Evolutionary conservation across 1,284 basidiomycete species (phyloP), one percentile per base, ranked within the genome.

Genomic region (Microbotryum silenes-acaulis): DNA sequence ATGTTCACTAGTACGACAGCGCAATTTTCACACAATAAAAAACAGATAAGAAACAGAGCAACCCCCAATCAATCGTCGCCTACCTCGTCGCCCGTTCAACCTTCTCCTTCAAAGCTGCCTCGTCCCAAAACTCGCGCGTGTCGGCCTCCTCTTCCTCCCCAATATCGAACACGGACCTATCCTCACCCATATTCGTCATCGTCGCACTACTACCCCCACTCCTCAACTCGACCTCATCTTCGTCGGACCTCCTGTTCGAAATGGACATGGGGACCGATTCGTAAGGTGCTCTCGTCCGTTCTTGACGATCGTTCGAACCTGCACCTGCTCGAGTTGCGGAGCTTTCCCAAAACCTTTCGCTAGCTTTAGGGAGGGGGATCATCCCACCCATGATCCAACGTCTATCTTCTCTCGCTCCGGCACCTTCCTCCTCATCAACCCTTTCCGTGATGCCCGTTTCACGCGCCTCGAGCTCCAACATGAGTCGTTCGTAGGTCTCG

Each of bases 401-500:
- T 42, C 47, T 27, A 16, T n/a, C 23, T 25, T 33, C 20, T 47
- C 45, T 25, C 6, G 10, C 48, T 3, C 18, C 56, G 33, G 55
- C 48, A 14, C 58, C 64, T 4, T 49, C 57, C 45, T 51, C 51
- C 16, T 29, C 57, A 25, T 54, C 47, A 23, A 47, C 47, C 10
- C 29, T 16, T 6, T 21, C 55, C 14, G 14, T 10, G 3, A 47
- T 46, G 25, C 10, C 31, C 45, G 12, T 12, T 42, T 60, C 18
- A n/a, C 49, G n/a, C 42, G 33, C 21, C 44, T 47, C 44, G 12
- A 27, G 18, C n/a, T 23, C 12, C 8, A n/a, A n/a, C 20, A 10
- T 31, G 9, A 37, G n/a, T 5, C 56, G 23, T 31, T 64, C 71
- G 74, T 83, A 85, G 12, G 85, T 77, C 60, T 82, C 77, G 60